These are phyloP conservation scores for Aaosphaeria pasadenensis DNA, from an alignment of 2,329 filamentous ascomycete species.

Conservation along the genomic window DNA sequence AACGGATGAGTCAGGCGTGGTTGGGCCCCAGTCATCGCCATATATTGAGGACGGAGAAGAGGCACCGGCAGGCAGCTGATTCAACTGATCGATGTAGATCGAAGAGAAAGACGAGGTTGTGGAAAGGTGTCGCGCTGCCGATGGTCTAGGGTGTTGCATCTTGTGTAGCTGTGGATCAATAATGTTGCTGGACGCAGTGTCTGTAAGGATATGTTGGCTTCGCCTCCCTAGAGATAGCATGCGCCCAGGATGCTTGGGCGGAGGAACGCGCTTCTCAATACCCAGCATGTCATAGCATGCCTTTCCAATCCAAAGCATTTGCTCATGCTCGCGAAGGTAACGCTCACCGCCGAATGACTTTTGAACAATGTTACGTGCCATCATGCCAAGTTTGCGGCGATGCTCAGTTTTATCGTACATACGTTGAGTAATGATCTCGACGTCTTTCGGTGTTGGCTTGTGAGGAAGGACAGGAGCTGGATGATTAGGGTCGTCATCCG, in stretches of 20 bases:
- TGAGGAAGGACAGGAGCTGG: conserved; percentile 45
- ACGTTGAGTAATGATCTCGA: conserved; percentile 52
- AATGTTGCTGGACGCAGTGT: conserved; percentile 21
- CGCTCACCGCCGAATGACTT: conserved; percentile 59
- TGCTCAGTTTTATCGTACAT: conserved; percentile 61
- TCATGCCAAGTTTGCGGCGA: conserved; percentile 57
- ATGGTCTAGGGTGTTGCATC: conserved; percentile 34
- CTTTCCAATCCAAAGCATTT: conserved; percentile 44
- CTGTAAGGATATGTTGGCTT: conserved; percentile 1
- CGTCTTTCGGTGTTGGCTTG: conserved; percentile 49
- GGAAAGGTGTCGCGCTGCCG: conserved; percentile 18
- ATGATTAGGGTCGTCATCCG: conserved; percentile 47
- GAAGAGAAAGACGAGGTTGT: conserved; percentile 31
- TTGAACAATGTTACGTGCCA: conserved; percentile 56
- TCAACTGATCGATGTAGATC: conserved; percentile 26
- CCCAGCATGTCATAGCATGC: conserved; percentile 33
- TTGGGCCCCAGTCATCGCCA: conserved; percentile 17
- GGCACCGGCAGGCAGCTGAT: neutral
- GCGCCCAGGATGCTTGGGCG: conserved; percentile 26
- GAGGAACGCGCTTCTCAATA: conserved; percentile 20
- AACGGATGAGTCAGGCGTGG: conserved; percentile 16
- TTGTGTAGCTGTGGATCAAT: conserved; percentile 32
- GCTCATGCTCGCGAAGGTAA: conserved; percentile 61
- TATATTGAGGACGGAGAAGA: conserved; percentile 14
- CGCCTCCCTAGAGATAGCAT: conserved; percentile 19